These are phyloP conservation scores for Gentiana macrophylla DNA, from an alignment of 257 asterid genomes.

Conservation along the genomic window DNA sequence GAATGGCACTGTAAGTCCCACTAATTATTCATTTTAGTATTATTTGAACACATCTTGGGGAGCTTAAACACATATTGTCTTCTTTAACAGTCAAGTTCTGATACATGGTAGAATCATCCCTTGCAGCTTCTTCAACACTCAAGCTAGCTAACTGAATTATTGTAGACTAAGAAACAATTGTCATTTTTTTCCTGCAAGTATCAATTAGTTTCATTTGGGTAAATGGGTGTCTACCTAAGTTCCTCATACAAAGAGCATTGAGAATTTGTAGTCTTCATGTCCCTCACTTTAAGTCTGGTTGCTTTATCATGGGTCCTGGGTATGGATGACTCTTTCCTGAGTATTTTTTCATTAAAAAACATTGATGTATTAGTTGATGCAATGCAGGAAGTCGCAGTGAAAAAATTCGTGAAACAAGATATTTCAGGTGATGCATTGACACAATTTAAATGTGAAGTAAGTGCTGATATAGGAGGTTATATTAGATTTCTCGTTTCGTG, in stretches of 20 bases:
- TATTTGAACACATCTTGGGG: no score
- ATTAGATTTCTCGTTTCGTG: neutral
- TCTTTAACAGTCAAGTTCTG: no score
- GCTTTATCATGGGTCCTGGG: neutral
- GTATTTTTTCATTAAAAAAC: constrained; percentile 3
- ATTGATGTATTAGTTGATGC: constrained; percentile 13
- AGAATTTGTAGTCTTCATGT: neutral
- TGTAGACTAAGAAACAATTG: no score
- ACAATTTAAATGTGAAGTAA: constrained; percentile 85
- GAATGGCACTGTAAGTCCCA: constrained; percentile 80
- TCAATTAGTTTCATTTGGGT: neutral
- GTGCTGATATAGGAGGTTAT: constrained; percentile 9
- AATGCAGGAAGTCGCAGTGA: constrained; percentile 95
- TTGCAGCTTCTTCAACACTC: no score
- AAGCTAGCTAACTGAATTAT: no score
- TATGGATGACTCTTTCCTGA: neutral
- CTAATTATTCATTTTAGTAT: no score
- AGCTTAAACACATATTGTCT: no score
- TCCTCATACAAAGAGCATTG: neutral
- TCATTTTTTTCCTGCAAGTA: neutral
- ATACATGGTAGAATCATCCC: no score
- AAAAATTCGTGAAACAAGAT: constrained; percentile 95
- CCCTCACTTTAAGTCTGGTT: neutral
- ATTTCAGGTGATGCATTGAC: constrained; percentile 86
- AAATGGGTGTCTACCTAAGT: neutral